Percentiles rank a stretch among this genome's conserved stretches.
Evolutionary conservation across 169 alveolate genomes (phyloP).

Genomic region (Amoebophrya sp.): DNA sequence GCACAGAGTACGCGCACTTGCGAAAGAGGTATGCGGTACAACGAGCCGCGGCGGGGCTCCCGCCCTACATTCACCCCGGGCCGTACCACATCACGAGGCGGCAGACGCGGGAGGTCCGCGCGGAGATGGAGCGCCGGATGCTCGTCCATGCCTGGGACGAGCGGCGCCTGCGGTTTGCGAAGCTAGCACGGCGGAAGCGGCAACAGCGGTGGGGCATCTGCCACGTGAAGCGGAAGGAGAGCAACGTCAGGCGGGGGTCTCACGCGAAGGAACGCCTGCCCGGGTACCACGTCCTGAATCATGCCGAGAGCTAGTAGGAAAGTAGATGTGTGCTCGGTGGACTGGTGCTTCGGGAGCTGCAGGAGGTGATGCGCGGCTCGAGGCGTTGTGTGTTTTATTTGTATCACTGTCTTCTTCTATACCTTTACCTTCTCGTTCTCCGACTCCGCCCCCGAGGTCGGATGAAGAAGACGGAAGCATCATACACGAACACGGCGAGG

Average conservation of each 20-base stretch:
- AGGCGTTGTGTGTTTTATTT: neutral
- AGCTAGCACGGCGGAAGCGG: neutral
- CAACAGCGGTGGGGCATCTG: neutral
- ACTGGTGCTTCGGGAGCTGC: neutral
- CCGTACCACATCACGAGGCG: neutral
- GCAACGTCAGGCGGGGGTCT: neutral
- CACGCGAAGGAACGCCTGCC: neutral
- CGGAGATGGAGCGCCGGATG: neutral
- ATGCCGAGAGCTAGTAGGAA: neutral
- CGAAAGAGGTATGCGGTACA: neutral
- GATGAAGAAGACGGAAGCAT: too few species aligned
- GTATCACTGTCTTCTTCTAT: neutral
- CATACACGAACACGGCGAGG: too few species aligned
- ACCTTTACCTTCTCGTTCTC: neutral
- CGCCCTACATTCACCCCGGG: neutral
- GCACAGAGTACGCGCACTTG: neutral
- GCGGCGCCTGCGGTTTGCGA: neutral
- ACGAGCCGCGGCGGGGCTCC: neutral
- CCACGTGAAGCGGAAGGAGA: neutral
- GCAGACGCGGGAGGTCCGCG: neutral
- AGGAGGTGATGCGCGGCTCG: neutral
- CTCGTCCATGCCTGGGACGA: neutral
- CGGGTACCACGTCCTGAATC: neutral
- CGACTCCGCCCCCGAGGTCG: too few species aligned
- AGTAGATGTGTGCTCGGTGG: too few species aligned